These are phyloP conservation scores for Pseudogymnoascus sp. DNA, from an alignment of 2,329 filamentous ascomycete genomes.

Conservation along the genomic window DNA sequence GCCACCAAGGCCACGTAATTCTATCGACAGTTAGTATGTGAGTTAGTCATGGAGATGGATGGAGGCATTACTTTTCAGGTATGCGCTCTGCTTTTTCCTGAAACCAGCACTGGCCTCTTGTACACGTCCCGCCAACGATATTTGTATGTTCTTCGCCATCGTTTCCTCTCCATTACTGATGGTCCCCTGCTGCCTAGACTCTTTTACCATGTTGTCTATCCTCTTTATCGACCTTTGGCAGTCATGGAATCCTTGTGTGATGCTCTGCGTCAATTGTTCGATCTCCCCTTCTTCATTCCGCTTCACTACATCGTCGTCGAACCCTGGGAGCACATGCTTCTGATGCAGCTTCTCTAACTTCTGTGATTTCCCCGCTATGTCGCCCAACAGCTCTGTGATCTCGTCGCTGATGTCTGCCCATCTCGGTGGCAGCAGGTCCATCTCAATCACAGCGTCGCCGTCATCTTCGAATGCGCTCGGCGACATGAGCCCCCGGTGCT, in stretches of 20 bases:
- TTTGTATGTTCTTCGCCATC: constrained; percentile 95
- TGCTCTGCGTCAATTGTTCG: constrained; percentile 79
- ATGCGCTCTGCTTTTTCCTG: constrained; percentile 93
- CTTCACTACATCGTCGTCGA: constrained; percentile 90
- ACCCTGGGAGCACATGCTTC: constrained; percentile 92
- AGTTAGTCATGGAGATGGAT: background rate
- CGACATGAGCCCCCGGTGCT: constrained; percentile 78
- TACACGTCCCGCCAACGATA: constrained; percentile 76
- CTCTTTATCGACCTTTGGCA: constrained; percentile 85
- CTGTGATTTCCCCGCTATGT: constrained; percentile 75
- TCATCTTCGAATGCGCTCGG: constrained; percentile 71
- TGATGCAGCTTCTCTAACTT: constrained; percentile 88
- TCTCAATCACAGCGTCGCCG: constrained; percentile 93
- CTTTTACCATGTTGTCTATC: constrained; percentile 78
- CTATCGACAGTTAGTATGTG: constrained; percentile 35
- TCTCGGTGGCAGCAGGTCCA: constrained; percentile 89
- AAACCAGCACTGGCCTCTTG: constrained; percentile 89
- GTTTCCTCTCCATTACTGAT: constrained; percentile 79
- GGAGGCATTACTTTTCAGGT: constrained; percentile 69
- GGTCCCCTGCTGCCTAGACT: constrained; percentile 63
- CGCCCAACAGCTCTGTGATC: constrained; percentile 71
- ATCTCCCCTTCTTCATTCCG: constrained; percentile 82
- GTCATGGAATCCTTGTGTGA: constrained; percentile 80
- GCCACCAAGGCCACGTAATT: constrained; percentile 65
- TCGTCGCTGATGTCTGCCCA: constrained; percentile 96